phyloP scores from a whole-genome alignment of 805 yeast genomes.

The Ogataea degrootiae region DNA sequence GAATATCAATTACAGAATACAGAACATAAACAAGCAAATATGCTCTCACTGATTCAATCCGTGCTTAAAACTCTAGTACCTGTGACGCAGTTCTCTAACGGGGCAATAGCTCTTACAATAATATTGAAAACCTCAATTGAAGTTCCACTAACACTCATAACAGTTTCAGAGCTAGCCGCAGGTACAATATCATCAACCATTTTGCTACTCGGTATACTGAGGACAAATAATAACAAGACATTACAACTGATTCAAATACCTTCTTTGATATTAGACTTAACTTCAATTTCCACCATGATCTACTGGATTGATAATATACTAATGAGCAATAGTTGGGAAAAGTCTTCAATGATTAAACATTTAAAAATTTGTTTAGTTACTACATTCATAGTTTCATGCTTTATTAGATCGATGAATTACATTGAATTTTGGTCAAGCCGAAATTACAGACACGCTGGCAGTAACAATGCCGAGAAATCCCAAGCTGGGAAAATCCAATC shows the following conservation, averaged over 20 bases:
- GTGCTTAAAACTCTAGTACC: neutral
- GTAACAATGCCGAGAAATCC: too few relatives aligned
- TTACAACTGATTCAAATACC: neutral
- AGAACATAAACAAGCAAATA: too few relatives aligned
- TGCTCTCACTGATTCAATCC: too few relatives aligned
- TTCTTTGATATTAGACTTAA: slow-evolving; percentile 1
- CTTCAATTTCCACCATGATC: slow-evolving; percentile 8
- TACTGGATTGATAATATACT: slow-evolving; percentile 12
- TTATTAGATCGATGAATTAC: neutral
- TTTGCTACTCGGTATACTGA: neutral
- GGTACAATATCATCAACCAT: neutral
- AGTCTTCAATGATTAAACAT: neutral
- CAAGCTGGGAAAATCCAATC: too few relatives aligned
- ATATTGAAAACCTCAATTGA: neutral
- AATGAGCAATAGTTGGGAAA: neutral
- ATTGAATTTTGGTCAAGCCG: too few relatives aligned
- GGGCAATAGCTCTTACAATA: slow-evolving; percentile 9
- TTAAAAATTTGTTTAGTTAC: slow-evolving; percentile 4
- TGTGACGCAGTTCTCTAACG: slow-evolving; percentile 4
- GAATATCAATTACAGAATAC: too few relatives aligned
- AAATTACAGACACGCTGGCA: too few relatives aligned
- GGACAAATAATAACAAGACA: neutral
- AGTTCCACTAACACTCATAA: neutral
- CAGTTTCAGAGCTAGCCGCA: slow-evolving; percentile 1
- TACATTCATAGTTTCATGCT: slow-evolving; percentile 5